Percentiles rank a stretch among this genome's conserved stretches.
Conservation (phyloP, 2,329 filamentous ascomycete genomes). For the Berkeleyomyces basicola region DNA sequence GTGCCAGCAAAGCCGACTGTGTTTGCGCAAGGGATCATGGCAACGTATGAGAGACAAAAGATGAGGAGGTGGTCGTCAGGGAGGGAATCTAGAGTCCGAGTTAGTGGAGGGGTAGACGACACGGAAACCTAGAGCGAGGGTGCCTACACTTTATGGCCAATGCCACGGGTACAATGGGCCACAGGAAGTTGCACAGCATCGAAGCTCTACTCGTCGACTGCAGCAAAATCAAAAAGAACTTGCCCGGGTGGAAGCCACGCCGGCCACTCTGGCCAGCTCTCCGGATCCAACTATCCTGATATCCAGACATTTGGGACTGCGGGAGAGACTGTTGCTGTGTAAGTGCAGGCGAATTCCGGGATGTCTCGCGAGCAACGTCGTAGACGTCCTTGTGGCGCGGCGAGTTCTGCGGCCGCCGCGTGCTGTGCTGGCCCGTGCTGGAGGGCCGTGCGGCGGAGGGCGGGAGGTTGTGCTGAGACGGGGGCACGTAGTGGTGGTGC, state of each 20-base stretch:
- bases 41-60: conserved; percentile 31
- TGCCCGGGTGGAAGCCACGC: conserved; percentile 25
- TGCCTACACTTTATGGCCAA: conserved; percentile 22
- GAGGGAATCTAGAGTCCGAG: conserved; percentile 18
- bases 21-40: conserved; percentile 33
- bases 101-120: neutral
- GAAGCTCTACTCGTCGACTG: conserved; percentile 28
- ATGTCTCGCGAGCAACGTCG: neutral
- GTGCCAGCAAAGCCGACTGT: conserved; percentile 34
- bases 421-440: neutral
- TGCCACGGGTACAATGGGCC: conserved; percentile 31
- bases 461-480: neutral
- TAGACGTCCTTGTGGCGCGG: neutral
- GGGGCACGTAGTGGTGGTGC: neutral
- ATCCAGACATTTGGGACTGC: neutral
- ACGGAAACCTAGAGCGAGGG: neutral
- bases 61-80: conserved; percentile 25
- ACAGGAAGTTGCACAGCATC: conserved; percentile 30
- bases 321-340: neutral
- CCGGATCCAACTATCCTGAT: neutral
- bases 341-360: neutral
- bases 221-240: conserved; percentile 28
- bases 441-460: neutral
- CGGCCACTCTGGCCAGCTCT: conserved; percentile 28
- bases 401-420: neutral